These are phyloP conservation scores for Tolypocladium tropicale DNA, from an alignment of 2,329 filamentous ascomycete species.

Conservation along the genomic window DNA sequence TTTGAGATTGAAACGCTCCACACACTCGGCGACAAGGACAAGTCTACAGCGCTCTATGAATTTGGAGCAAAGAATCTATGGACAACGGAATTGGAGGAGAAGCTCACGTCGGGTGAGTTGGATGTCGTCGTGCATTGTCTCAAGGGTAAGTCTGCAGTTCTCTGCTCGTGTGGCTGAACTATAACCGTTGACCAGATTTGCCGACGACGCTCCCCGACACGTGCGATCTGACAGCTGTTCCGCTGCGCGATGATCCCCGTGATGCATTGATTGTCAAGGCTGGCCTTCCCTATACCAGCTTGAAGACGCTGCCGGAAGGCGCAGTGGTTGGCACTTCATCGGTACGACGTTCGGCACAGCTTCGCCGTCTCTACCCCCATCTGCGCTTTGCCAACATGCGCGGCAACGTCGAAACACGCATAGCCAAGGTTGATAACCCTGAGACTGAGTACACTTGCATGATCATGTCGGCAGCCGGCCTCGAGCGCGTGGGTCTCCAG, in stretches of 20 bases:
- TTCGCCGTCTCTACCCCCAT: neutral
- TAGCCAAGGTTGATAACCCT: neutral
- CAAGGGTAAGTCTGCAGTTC: neutral
- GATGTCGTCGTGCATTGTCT: neutral
- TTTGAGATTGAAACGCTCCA: neutral
- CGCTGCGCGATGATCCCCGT: neutral
- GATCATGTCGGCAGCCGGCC: neutral
- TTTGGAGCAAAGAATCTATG: neutral
- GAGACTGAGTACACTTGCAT: neutral
- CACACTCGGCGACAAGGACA: neutral
- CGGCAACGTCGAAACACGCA: neutral
- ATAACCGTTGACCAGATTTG: neutral
- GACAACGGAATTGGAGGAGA: neutral
- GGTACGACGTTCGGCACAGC: neutral
- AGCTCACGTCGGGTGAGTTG: neutral
- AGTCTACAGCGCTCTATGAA: neutral
- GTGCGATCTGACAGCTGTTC: neutral
- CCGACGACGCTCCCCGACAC: neutral
- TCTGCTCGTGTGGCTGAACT: neutral
- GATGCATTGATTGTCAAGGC: neutral
- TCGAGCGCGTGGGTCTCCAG: neutral
- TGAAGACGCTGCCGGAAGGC: neutral
- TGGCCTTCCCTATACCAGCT: neutral
- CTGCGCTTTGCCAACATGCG: neutral
- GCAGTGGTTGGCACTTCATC: neutral